Conservation (phyloP, 768 basidiomycete genomes). For the Lactarius pseudohatsudake region DNA sequence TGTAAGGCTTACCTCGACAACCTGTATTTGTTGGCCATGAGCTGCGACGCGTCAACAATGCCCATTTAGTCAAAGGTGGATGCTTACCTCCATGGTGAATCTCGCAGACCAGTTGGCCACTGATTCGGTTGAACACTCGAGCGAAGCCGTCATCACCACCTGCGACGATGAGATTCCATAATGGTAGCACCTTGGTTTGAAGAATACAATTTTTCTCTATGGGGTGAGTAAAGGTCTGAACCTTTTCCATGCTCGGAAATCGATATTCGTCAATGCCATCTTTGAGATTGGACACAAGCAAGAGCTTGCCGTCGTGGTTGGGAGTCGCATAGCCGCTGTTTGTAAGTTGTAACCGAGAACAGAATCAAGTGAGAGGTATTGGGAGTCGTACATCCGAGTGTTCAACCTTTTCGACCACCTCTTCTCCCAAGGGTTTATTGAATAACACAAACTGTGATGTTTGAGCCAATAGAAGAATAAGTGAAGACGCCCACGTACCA, state of each 20-base stretch:
- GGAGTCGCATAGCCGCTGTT: background rate
- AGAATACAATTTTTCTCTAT: slow-evolving; percentile 3
- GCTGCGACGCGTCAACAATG: background rate
- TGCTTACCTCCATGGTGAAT: slow-evolving; percentile 6
- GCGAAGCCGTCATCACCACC: slow-evolving; percentile 6
- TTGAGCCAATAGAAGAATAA: background rate
- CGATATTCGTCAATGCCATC: slow-evolving; percentile 3
- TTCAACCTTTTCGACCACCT: slow-evolving; percentile 11
- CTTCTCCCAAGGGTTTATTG: slow-evolving; percentile 10
- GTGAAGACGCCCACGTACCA: too few species aligned
- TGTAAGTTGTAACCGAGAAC: background rate
- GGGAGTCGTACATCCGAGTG: slow-evolving; percentile 7
- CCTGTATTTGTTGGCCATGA: too few species aligned
- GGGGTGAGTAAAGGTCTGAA: slow-evolving; percentile 1
- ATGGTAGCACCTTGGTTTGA: background rate
- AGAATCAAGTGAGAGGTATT: background rate
- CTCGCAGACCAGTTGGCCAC: slow-evolving; percentile 9
- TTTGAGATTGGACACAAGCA: slow-evolving; percentile 5
- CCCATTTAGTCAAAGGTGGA: background rate
- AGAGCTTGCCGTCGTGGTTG: slow-evolving; percentile 4
- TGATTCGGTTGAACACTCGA: slow-evolving; percentile 13
- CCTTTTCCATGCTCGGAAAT: slow-evolving; percentile 9
- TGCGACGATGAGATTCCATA: slow-evolving; percentile 4
- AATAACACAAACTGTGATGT: slow-evolving; percentile 2
- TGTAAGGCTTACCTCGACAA: too few species aligned